phyloP scores from a whole-genome alignment of 1,139 yeast species.

The Wickerhamiella infanticola region DNA sequence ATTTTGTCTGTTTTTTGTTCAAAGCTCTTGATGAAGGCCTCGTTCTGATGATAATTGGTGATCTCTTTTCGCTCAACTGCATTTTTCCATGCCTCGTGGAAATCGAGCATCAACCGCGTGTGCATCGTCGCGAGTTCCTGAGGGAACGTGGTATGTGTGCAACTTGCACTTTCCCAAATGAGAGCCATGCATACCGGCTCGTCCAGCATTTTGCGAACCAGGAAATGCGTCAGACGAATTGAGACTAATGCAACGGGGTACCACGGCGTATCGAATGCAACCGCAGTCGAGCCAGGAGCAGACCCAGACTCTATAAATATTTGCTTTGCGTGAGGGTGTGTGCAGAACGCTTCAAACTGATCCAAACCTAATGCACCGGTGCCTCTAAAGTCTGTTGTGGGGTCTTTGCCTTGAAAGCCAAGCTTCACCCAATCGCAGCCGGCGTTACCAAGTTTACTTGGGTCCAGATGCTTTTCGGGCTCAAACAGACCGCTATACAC shows the following conservation, averaged over 20 bases:
- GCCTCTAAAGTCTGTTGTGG: slow-evolving; percentile 25
- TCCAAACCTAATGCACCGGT: slow-evolving; percentile 24
- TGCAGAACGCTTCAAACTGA: slow-evolving; percentile 17
- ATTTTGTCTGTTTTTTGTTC: slow-evolving; percentile 2
- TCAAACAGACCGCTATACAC: too few species aligned
- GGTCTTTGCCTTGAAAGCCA: slow-evolving; percentile 28
- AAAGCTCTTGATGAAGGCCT: slow-evolving; percentile 11
- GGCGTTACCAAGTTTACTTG: background rate
- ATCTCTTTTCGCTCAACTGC: slow-evolving; percentile 17
- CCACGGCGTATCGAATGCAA: slow-evolving; percentile 19
- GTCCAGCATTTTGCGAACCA: slow-evolving; percentile 1
- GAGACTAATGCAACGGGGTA: slow-evolving; percentile 26
- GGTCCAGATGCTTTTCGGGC: too few species aligned
- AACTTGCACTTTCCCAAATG: background rate
- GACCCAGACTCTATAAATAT: slow-evolving; percentile 20
- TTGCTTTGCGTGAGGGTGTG: slow-evolving; percentile 10
- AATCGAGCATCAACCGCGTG: slow-evolving; percentile 15
- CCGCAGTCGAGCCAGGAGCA: slow-evolving; percentile 2
- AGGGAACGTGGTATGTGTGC: background rate
- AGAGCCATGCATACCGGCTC: background rate
- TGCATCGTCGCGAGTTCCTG: slow-evolving; percentile 13
- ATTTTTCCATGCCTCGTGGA: slow-evolving; percentile 21
- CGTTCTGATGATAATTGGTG: slow-evolving; percentile 23
- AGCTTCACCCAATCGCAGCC: slow-evolving; percentile 22
- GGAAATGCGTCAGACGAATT: slow-evolving; percentile 18